Base-by-base conservation (phyloP, 2,329 filamentous ascomycete genomes). In the Cladophialophora exuberans region DNA sequence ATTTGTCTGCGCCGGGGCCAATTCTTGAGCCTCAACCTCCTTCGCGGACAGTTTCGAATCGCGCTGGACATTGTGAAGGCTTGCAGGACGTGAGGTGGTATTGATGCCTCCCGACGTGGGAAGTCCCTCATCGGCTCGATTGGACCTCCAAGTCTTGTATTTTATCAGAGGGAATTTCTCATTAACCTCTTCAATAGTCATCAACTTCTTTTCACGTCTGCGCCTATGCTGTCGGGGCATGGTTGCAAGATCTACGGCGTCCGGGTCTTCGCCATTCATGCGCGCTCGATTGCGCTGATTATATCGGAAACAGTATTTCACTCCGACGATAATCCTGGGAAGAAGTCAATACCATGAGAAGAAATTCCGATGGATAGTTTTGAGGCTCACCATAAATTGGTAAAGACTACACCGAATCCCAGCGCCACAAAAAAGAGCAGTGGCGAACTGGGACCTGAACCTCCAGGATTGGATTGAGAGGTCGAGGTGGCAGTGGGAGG, bases 181-280 rank as follows among this genome's bases (percentile, higher is more conserved):
- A 70, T 99, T 97, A 60, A 99, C 94, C 74, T 99, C 94, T 59
- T 99, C 94, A 86, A 97, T 97, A 2, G 89, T 89, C 94, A 99
- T 97, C 64, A 99, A 74, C 72, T 97, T 99, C 84, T 99, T 99
- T 73, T 99, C 94, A 56, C 92, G 85, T 62, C 93, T 84, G 67
- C 93, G 83, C 54, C 94, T 84, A 70, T 94, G 92, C 46, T 90
- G 87, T 57, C 90, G 78, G 54, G 90, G 89, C 82, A 97, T 91
- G 54, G 87, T 83, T 55, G 92, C 83, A 62, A 99, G 78, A 60
- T 91, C 91, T 67, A 99, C 95, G 13, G 88, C 89, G 60, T 97
- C 92, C 69, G 89, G 88, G 63, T 92, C 89, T 65, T 91, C 89
- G 62, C 89, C 77, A 74, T 82, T 76, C 65, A 90, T 85, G 67